These are phyloP conservation scores for Diversispora eburnea DNA, from an alignment of 192 early-diverging fungal genomes.

Conservation along the genomic window DNA sequence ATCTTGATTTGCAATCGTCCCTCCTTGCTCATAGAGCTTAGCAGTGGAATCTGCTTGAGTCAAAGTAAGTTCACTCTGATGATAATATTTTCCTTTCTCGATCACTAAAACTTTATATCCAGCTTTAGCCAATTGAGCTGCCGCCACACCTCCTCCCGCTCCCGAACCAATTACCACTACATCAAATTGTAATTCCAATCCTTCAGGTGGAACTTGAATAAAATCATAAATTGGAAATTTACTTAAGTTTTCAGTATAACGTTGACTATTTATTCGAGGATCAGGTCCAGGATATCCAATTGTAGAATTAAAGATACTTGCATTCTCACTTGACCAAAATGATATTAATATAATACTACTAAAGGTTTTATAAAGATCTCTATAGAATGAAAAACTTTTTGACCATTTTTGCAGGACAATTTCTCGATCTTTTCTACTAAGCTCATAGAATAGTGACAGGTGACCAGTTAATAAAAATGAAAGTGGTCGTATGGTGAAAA, in stretches of 20 bases:
- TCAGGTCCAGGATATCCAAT: constrained; percentile 56
- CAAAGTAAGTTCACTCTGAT: constrained; percentile 50
- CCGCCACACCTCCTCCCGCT: constrained; percentile 64
- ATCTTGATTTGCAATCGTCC: constrained; percentile 44
- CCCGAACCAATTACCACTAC: constrained; percentile 68
- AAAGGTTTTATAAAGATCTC: constrained; percentile 34
- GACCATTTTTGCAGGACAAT: constrained; percentile 33
- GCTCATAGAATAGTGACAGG: constrained; percentile 30
- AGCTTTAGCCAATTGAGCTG: constrained; percentile 61
- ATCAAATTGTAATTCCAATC: constrained; percentile 47
- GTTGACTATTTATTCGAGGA: constrained; percentile 40
- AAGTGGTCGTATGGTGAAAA: constrained; percentile 33
- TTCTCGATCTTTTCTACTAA: constrained; percentile 33
- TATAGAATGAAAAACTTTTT: constrained; percentile 29
- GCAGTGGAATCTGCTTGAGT: constrained; percentile 47
- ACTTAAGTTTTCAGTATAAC: constrained; percentile 31
- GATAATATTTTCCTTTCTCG: constrained; percentile 65
- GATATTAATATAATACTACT: not conserved
- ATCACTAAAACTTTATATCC: constrained; percentile 68
- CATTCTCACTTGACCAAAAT: not conserved
- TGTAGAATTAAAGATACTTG: constrained; percentile 14
- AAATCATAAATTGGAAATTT: constrained; percentile 54
- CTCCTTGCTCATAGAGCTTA: constrained; percentile 56
- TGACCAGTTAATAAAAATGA: constrained; percentile 36
- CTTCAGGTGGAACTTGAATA: constrained; percentile 34